These are phyloP conservation scores for Cucurbitaria berberidis DNA, from an alignment of 2,329 filamentous ascomycete species.

Conservation along the genomic window DNA sequence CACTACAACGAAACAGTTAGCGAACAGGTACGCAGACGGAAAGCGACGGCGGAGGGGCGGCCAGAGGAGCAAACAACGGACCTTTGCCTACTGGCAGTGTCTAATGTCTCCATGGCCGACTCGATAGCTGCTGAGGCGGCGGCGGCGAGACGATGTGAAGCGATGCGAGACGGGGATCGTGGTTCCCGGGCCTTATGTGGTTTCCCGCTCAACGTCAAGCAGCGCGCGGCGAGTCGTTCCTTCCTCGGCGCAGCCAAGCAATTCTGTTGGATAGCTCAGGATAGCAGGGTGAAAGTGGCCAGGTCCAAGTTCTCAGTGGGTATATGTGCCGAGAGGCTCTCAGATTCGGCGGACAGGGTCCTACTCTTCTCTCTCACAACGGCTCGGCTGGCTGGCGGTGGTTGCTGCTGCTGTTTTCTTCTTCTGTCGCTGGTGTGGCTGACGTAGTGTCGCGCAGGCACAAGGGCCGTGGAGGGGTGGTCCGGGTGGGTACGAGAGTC, in stretches of 20 bases:
- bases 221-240: conserved; percentile 18
- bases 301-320: neutral
- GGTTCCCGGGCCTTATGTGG: conserved; percentile 27
- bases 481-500: conserved; percentile 9
- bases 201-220: conserved; percentile 34
- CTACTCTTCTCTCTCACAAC: conserved; percentile 4
- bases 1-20: conserved; percentile 44
- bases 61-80: conserved; percentile 45
- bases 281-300: conserved; percentile 2
- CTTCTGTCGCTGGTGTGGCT: conserved; percentile 26
- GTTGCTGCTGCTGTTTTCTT: conserved; percentile 12
- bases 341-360: neutral
- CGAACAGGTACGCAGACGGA: conserved; percentile 7
- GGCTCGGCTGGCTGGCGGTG: neutral
- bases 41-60: conserved; percentile 1
- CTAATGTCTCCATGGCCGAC: conserved; percentile 51
- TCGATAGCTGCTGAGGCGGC: conserved; percentile 13
- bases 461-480: conserved; percentile 24
- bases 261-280: conserved; percentile 5
- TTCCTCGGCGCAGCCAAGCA: conserved; percentile 20
- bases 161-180: conserved; percentile 30
- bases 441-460: conserved; percentile 33
- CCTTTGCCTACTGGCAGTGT: conserved; percentile 52
- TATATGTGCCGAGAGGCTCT: neutral
- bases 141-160: conserved; percentile 25